Base-by-base conservation (phyloP, 768 basidiomycete genomes). In the Leccinum broughii region DNA sequence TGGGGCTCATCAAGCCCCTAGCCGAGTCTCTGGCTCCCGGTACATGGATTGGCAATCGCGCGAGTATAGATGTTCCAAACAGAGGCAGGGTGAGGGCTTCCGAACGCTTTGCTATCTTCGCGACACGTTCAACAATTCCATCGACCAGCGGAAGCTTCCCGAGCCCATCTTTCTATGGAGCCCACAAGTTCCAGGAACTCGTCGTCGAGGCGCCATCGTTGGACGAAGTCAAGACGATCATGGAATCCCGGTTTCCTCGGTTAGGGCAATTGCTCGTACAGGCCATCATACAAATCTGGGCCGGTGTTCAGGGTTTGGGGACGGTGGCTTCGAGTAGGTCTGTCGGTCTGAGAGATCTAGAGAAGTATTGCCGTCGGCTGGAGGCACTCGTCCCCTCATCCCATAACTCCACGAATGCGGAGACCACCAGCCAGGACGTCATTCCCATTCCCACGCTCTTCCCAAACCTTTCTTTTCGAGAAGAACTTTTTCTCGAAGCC, bases 401-500 rank as follows among this genome's bases (percentile, higher is more conserved):
- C 5, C 71, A 78, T 61, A 75, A 76, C 54, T 61, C 75, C 13
- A 80, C 83, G 77, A 79, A 82, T 54, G 56, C 81, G 22, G 71
- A 72, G 56, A 22, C 11, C 14, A 49, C 58, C 61, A 8, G 75
- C 54, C 61, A 58, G 22, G 73, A 73, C 3, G 46, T 60, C 9
- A 62, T 62, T n/a, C 68, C 77, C 3, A 69, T 87, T 7, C 70
- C 77, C 11, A 66, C 74, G 14, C 66, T 88, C 50, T 85, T 93
- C 65, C 77, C 88, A 4, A 92, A 93, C 68, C 85, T 89, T 4
- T 75, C 82, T 0, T 70, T 95, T 2, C 86, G 94, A 46, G 95
- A 98, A 72, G 93, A 95, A 55, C 85, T 98, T 32, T 95, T 88
- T 67, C 78, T 93, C 46, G 92, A 95, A 69, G 92, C 92, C 0